Percentiles rank a stretch among this genome's conserved stretches.
phyloP scores from a whole-genome alignment of 306 rosid species.

The Mimosa pudica region DNA sequence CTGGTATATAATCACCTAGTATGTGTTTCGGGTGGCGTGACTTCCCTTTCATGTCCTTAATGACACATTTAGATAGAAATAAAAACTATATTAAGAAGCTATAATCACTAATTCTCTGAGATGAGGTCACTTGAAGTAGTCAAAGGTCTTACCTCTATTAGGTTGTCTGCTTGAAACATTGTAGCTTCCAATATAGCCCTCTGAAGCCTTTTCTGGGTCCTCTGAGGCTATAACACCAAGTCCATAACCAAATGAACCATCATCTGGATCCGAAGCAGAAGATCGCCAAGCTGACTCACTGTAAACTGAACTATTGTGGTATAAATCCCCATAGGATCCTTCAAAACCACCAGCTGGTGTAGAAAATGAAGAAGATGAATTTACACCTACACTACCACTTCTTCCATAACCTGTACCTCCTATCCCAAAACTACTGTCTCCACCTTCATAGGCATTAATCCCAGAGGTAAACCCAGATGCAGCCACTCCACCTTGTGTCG shows the following conservation, averaged over 20 bases:
- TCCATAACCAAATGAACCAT: conserved; percentile 70
- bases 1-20: neutral
- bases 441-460: conserved; percentile 66
- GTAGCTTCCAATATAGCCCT: conserved; percentile 83
- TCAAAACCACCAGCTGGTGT: conserved; percentile 68
- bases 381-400: conserved; percentile 51
- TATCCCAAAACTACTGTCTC: conserved; percentile 67
- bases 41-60: neutral
- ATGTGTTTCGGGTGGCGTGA: neutral
- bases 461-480: conserved; percentile 62
- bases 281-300: conserved; percentile 84
- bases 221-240: conserved; percentile 77
- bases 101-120: conserved; percentile 28
- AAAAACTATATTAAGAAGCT: conserved; percentile 15
- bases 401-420: conserved; percentile 80
- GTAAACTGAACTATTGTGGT: conserved; percentile 67
- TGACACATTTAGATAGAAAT: conserved; percentile 28
- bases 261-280: conserved; percentile 76
- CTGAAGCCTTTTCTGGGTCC: conserved; percentile 66
- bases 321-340: conserved; percentile 72
- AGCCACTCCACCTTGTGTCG: conserved; percentile 67
- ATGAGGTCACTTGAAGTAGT: conserved; percentile 36
- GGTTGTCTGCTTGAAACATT: conserved; percentile 79
- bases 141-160: conserved; percentile 80
- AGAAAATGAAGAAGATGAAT: conserved; percentile 58